Conservation (phyloP, 345 rosid species). For the Melaleuca alternifolia region DNA sequence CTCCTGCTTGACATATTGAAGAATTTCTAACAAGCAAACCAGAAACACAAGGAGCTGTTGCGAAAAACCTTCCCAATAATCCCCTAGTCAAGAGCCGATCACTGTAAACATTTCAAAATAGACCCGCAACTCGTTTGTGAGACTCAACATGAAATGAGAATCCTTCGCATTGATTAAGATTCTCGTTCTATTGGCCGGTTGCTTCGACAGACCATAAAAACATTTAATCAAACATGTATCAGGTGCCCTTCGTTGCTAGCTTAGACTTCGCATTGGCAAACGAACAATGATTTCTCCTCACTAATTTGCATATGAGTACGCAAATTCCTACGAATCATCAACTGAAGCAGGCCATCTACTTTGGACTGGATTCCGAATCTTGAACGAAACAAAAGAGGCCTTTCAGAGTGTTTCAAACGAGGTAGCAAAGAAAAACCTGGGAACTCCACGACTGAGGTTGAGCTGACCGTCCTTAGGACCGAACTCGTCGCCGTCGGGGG, state of each 20-base stretch:
- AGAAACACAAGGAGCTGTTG: neutral
- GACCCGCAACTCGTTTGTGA: neutral
- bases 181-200: neutral
- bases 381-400: neutral
- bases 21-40: neutral
- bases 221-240: neutral
- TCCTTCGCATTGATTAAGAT: neutral
- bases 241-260: neutral
- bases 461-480: constrained; percentile 78
- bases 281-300: neutral
- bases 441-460: constrained; percentile 56
- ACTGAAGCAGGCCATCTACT: neutral
- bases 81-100: neutral
- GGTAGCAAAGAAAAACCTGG: constrained; percentile 29
- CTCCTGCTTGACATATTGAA: neutral
- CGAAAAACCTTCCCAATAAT: neutral
- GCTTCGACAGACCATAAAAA: neutral
- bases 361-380: neutral
- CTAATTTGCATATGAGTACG: neutral
- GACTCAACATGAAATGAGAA: neutral
- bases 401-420: neutral
- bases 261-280: neutral
- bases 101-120: neutral
- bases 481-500: constrained; percentile 42
- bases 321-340: neutral